A percentile compares a stretch with the other conserved stretches of the same genome.
phyloP scores from a whole-genome alignment of 75 land plant species.

The Cryptomeria japonica region DNA sequence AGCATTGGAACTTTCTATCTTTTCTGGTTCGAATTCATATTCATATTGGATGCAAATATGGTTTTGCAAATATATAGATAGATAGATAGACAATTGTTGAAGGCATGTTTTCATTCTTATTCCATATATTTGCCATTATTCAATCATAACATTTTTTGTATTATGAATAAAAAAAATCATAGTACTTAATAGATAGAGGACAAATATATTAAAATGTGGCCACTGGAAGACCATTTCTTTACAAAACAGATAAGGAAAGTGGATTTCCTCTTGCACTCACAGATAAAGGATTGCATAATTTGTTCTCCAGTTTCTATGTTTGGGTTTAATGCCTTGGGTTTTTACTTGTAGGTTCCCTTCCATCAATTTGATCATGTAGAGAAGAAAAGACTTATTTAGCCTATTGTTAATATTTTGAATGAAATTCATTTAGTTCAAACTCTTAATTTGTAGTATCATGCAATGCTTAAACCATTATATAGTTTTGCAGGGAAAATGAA shows the following conservation, averaged over 20 bases:
- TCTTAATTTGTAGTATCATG: neutral
- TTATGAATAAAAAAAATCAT: neutral
- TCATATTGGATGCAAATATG: neutral
- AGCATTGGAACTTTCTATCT: neutral
- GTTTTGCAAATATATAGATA: neutral
- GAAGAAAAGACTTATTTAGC: neutral
- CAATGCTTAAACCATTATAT: neutral
- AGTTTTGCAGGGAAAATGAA: neutral
- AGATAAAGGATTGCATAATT: neutral
- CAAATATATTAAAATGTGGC: neutral
- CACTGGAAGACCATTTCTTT: neutral
- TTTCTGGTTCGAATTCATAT: neutral
- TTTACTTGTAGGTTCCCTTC: neutral
- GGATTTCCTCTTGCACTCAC: neutral
- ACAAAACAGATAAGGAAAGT: neutral
- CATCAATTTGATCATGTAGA: neutral
- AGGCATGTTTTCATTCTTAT: neutral
- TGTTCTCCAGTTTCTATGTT: neutral
- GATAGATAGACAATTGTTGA: neutral
- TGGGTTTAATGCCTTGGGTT: neutral
- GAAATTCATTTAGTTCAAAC: neutral
- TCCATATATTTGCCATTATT: neutral
- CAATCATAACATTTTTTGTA: neutral
- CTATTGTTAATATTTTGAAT: neutral
- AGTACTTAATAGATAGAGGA: neutral